Base-by-base conservation (phyloP, 441 rosid genomes). In the Erodium texanum region DNA sequence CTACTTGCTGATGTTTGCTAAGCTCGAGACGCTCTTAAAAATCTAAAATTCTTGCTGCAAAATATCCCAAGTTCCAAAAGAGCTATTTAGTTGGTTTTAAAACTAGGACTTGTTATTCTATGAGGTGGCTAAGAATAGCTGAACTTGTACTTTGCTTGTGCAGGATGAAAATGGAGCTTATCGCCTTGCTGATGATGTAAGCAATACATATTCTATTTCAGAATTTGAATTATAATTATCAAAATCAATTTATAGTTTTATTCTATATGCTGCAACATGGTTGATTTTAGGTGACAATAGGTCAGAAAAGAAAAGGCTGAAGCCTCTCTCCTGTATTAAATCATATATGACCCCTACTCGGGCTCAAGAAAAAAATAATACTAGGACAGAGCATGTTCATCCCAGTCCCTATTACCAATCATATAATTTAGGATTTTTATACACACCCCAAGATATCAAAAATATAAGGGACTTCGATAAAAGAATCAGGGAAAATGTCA, bases 151-250 rank as follows among this genome's bases (percentile, higher is more conserved):
- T 54, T 54, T 54, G 19, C 74, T 70, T 78, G 38, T 82, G 87
- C 93, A 93, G 97, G 97, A 88, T 84, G 75, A 64, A 41, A 77
- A 79, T 71, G 97, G 97, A 61, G 68, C 72, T 62, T 73, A 91
- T 81, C 97, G 85, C 79, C 87, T 93, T 66, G 95, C 94, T 72
- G 96, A 91, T 75, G 96, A 93, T 80, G 97, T 93, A 89, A 91
- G 92, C 64, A 66, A 18, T 56, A 19, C 63, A 66, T 19, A 18
- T 1, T 61, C 73, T 15, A 20, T 71, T 50, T 71, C 67, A 52
- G 19, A 6, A 52, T 20, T 15, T 68, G 5, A 23, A 6, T 14
- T n/a, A n/a, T 63, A 38, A 12, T 54, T 18, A 10, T 50, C n/a
- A 6, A 24, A 0, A 52, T 29, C 43, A 14, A 68, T 27, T 61